A percentile compares a stretch with the other conserved stretches of the same genome.
These are phyloP conservation scores for Gaertneriomyces sp. DNA, from an alignment of 192 early-diverging fungal species.

Conservation along the genomic window DNA sequence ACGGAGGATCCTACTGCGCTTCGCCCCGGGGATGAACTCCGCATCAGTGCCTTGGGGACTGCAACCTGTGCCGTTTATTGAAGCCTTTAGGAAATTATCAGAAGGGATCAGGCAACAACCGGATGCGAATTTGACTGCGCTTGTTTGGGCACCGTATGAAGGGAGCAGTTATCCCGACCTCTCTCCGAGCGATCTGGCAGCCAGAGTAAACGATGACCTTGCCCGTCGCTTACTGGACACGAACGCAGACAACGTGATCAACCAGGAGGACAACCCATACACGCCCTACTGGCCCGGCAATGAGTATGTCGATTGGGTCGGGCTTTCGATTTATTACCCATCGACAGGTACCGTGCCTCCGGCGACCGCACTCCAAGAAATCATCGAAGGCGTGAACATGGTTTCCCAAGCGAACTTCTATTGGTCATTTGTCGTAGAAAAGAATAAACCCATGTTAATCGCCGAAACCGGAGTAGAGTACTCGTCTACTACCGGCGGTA, in stretches of 20 bases:
- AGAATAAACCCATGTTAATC: conserved; percentile 31
- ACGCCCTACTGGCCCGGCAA: conserved; percentile 35
- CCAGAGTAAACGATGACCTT: not conserved
- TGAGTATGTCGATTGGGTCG: conserved; percentile 39
- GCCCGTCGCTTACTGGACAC: conserved; percentile 23
- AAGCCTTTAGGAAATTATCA: not conserved
- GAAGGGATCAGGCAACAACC: not conserved
- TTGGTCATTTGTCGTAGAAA: conserved; percentile 3
- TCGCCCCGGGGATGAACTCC: conserved; percentile 20
- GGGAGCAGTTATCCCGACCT: conserved; percentile 16
- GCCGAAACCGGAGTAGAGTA: conserved; percentile 33
- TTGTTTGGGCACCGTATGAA: conserved; percentile 30
- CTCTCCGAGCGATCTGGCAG: not conserved
- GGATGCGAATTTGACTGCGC: conserved; percentile 22
- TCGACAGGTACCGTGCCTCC: conserved; percentile 27
- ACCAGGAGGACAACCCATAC: conserved; percentile 32
- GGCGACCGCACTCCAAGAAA: conserved; percentile 18
- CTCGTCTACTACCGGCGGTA: not conserved
- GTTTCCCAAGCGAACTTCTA: not conserved
- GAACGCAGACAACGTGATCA: conserved; percentile 26
- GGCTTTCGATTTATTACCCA: conserved; percentile 27
- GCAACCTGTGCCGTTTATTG: conserved; percentile 16
- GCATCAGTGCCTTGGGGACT: conserved; percentile 17
- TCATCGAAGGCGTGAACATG: conserved; percentile 1
- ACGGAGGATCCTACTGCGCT: conserved; percentile 18